Base-by-base conservation (phyloP, 495 filamentous ascomycete species). In the Penicillium verhagenii region DNA sequence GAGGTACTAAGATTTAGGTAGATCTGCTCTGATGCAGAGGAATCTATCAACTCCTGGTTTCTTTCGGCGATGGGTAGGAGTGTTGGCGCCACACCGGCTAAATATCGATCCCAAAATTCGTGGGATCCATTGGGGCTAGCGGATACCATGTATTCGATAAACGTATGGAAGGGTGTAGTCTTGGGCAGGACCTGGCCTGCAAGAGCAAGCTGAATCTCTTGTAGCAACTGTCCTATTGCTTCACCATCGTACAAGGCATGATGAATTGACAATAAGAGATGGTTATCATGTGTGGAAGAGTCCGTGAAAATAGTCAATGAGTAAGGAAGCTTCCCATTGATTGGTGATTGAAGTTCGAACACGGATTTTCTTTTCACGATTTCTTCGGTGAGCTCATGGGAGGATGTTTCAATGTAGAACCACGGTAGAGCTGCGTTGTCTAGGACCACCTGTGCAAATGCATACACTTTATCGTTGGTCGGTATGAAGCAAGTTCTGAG, bases 221-320 rank as follows among this genome's bases (percentile, higher is more conserved):
- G 63, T 3, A 92, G 71, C 0, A 95, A 69, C 16, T 78, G 66
- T 28, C 77, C 71, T 33, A 93, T 83, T 1, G 86, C 87, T 24
- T 83, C 78, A 18, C 86, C 90, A 68, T 95, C 90, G 60, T 95
- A 92, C 1, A 93, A 66, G 3, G 90, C 88, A 67, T 95, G 90
- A 60, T 93, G 90, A 54, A 91, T 88, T 0, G 80, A 85, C 24
- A 92, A 63, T 9, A 81, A 69, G 1, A 86, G 63, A 40, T 62
- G 25, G 6, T 47, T 40, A 44, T 68, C 46, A 33, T 57, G 33
- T 29, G 40, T 23, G 26, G 35, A 8, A 9, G 25, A 9, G 48
- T 65, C 45, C 21, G 50, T 31, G 52, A 69, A 49, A 57, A 55
- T 13, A 23, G 61, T 58, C 54, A 73, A 47, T 2, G 58, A 59